Conservation (phyloP, 2,329 filamentous ascomycete genomes). For the Neonectria faginata region DNA sequence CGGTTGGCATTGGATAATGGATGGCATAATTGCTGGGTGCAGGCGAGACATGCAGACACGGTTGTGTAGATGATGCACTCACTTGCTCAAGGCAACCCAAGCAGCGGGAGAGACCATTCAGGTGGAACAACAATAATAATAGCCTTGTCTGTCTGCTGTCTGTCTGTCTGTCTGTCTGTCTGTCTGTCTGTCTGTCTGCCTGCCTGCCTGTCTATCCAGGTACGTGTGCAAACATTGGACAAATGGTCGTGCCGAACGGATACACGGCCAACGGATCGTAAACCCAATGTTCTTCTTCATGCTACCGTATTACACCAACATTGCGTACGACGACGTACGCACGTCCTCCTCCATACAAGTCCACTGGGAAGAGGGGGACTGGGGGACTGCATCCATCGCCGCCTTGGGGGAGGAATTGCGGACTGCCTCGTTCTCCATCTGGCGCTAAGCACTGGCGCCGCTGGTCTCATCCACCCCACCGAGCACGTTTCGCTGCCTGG, state of each 20-base stretch:
- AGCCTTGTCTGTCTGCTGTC: not conserved
- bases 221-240: not conserved
- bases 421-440: not conserved
- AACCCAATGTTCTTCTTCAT: not conserved
- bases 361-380: constrained; percentile 16
- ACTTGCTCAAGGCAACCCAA: not conserved
- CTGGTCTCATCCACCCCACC: constrained; percentile 42
- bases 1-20: constrained; percentile 4
- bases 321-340: not conserved
- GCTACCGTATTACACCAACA: not conserved
- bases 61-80: constrained; percentile 7
- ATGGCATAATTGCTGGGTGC: constrained; percentile 15
- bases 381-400: constrained; percentile 8
- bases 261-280: not conserved
- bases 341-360: not conserved
- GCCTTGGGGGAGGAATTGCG: constrained; percentile 1
- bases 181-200: no score
- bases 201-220: not conserved
- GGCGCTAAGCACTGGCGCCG: not conserved
- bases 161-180: no score
- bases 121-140: not conserved
- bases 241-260: not conserved
- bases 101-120: not conserved
- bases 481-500: constrained; percentile 42
- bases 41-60: constrained; percentile 6